Evolutionary conservation across 805 yeast species (phyloP).

Genomic region (Jamesozyma piceae): DNA sequence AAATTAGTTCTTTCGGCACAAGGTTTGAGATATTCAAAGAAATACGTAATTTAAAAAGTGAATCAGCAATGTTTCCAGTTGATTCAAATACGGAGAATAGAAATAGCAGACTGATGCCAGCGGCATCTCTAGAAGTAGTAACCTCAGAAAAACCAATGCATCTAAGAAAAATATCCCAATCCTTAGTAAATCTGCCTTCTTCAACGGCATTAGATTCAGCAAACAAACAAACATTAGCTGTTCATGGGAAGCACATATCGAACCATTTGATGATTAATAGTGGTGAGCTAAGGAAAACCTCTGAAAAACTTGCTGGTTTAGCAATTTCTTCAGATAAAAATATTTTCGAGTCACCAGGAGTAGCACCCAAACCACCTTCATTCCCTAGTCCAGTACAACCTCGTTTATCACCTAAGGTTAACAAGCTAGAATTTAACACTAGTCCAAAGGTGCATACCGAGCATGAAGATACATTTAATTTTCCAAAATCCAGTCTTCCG

Average conservation of each 20-base stretch:
- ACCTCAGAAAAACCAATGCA: conserved; percentile 3
- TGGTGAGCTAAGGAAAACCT: neutral
- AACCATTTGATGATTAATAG: conserved; percentile 1
- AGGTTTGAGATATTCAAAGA: conserved; percentile 85
- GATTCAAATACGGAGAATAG: neutral
- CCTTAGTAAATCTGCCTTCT: conserved; percentile 6
- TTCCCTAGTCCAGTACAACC: conserved; percentile 34
- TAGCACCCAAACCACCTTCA: conserved; percentile 60
- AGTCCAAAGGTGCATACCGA: neutral
- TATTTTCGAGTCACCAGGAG: conserved; percentile 54
- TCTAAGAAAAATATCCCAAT: conserved; percentile 14
- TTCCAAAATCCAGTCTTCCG: neutral
- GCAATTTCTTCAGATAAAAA: conserved; percentile 9
- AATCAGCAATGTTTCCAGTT: neutral
- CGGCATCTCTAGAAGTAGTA: neutral
- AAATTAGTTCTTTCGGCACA: conserved; percentile 87
- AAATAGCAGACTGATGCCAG: conserved; percentile 1
- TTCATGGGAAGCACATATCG: too few relatives aligned
- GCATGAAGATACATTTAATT: neutral
- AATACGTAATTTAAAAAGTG: conserved; percentile 51
- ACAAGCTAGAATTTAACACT: neutral
- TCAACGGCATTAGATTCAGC: neutral
- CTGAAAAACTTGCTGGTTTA: conserved; percentile 6
- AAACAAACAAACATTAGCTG: neutral
- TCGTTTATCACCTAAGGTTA: conserved; percentile 4